Conservation (phyloP, 2,329 filamentous ascomycete genomes). For the Scortechinia acanthostroma region DNA sequence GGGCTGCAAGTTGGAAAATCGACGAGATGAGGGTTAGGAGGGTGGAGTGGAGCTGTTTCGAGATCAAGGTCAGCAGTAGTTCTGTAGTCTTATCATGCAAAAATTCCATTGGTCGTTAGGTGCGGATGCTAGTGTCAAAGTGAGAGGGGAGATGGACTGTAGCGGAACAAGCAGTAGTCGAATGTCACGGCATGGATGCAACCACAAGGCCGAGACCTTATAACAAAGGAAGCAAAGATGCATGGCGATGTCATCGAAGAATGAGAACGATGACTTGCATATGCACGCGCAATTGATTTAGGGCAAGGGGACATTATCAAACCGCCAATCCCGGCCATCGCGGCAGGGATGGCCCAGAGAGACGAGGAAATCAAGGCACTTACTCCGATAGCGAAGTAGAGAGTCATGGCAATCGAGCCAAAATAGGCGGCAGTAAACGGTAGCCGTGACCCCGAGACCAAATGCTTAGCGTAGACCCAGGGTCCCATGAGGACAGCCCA, state of each 20-base stretch:
- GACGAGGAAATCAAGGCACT: constrained; percentile 29
- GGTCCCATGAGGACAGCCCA: constrained; percentile 95
- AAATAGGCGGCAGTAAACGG: constrained; percentile 95
- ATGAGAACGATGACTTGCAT: too few species aligned
- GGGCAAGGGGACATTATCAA: too few species aligned
- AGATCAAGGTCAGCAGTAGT: constrained; percentile 10
- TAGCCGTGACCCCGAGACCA: constrained; percentile 75
- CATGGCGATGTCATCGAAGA: too few species aligned
- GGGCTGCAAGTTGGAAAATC: constrained; percentile 73
- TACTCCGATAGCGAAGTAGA: constrained; percentile 89
- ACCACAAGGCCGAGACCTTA: neutral
- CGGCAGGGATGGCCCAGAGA: constrained; percentile 5
- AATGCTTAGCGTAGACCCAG: constrained; percentile 72
- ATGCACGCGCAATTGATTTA: too few species aligned
- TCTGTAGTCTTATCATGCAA: too few species aligned
- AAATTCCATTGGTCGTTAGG: too few species aligned
- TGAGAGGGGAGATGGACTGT: neutral
- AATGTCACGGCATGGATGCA: neutral
- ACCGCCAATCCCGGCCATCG: too few species aligned
- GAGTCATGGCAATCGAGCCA: constrained; percentile 79
- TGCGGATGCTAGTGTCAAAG: too few species aligned
- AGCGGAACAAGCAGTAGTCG: neutral
- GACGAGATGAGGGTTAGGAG: constrained; percentile 79
- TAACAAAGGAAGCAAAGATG: too few species aligned
- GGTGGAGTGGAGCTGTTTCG: constrained; percentile 68